Percentiles rank a stretch among this genome's conserved stretches.
Evolutionary conservation across 345 rosid species (phyloP).

Genomic region (Melastoma malabathricum): DNA sequence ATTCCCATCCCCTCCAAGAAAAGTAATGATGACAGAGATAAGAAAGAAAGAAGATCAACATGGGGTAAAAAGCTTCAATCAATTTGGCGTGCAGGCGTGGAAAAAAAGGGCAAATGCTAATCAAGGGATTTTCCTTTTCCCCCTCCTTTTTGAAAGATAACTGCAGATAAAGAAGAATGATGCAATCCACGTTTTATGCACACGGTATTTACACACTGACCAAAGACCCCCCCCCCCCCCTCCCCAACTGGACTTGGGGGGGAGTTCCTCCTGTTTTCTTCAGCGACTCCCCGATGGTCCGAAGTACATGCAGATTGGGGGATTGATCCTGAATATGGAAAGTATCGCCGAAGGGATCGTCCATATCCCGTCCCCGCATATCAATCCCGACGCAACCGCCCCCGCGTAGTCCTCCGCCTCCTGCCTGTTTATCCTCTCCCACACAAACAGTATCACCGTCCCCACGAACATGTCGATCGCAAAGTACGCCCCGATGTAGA

Average conservation of each 20-base stretch:
- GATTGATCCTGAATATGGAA: constrained; percentile 69
- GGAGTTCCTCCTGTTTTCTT: too few relatives aligned
- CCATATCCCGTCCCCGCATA: constrained; percentile 92
- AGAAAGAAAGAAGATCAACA: too few relatives aligned
- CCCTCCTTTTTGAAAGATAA: constrained; percentile 20
- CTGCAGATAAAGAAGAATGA: constrained; percentile 19
- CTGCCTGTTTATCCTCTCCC: constrained; percentile 59
- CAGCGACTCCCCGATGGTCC: constrained; percentile 45
- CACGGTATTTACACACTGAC: constrained; percentile 4
- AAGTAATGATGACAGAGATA: too few relatives aligned
- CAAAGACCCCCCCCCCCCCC: too few relatives aligned
- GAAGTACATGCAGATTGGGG: constrained; percentile 90
- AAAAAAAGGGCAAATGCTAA: too few relatives aligned
- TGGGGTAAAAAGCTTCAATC: too few relatives aligned
- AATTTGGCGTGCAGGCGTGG: too few relatives aligned
- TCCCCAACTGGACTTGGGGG: too few relatives aligned
- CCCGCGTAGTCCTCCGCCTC: constrained; percentile 65
- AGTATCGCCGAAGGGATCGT: constrained; percentile 83
- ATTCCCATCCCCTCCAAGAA: too few relatives aligned
- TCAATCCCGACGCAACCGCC: constrained; percentile 83
- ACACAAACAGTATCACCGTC: constrained; percentile 51
- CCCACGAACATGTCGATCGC: constrained; percentile 84
- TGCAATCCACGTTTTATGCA: constrained; percentile 12
- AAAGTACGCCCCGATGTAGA: constrained; percentile 88
- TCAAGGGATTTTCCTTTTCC: too few relatives aligned